Evolutionary conservation across 208 protist species (phyloP), one percentile per base, ranked within the genome.

Genomic region (Crithidia mellificae): DNA sequence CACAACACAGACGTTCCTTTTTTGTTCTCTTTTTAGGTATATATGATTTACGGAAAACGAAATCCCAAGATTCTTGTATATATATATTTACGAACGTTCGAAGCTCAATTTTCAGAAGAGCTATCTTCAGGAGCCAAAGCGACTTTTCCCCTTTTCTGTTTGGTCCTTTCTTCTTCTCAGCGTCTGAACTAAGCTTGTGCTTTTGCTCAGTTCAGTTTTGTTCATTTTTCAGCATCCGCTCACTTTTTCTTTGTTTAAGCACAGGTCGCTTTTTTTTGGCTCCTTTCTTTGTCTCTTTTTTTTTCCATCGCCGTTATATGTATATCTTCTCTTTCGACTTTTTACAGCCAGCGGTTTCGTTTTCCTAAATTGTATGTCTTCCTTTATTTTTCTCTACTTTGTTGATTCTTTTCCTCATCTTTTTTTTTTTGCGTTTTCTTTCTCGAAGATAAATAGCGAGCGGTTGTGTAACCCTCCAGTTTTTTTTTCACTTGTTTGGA

Each of bases 391-490:
- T 29, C 20, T 51, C 27, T 51, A 8, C 22, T 51, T 29, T 9
- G 6, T 41, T 59, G 2, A 2, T 47, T 53, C 32, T 61, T 34
- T 47, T 67, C 30, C 55, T 51, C 58, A 58, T 34, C 59, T 52
- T 4, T 52, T 34, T 53, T 49, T 61, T 29, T 47, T 67, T 50
- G 49, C 51, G 57, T 63, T 43, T 64, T 52, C 4, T 52, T 49
- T 52, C 6, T 52, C 5, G 34, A 63, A 36, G 12, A 14, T 9
- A 38, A 50, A 24, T 51, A 50, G 41, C 41, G 56, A 51, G 56
- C 25, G 56, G 56, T 63, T 49, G 41, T 63, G 56, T 50, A 63
- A 49, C 56, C 56, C 41, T 50, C 41, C 52, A 11, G 11, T 15
- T 54, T 54, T n/a, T 30, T 54, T 36, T 15, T 54, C 14, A 7